Conservation (phyloP, 1,284 basidiomycete genomes). For the Malassezia sympodialis region DNA sequence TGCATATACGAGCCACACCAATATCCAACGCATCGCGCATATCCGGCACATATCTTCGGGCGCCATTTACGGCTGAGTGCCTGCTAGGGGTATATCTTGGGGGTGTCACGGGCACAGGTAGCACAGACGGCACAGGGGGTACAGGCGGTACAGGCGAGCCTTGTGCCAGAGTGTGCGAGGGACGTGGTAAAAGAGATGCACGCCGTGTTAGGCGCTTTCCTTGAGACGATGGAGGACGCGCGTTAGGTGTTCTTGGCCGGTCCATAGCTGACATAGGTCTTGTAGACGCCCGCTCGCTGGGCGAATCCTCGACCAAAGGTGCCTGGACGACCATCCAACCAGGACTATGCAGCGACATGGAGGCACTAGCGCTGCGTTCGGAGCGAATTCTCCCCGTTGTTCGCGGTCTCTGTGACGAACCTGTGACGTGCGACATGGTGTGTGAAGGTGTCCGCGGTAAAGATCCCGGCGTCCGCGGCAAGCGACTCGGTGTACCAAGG, state of each 20-base stretch:
- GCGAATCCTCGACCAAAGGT: not conserved
- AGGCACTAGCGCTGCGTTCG: not conserved
- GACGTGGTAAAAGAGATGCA: slow-evolving; percentile 12
- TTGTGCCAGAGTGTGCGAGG: not conserved
- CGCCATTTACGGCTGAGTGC: not conserved
- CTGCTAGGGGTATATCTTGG: not conserved
- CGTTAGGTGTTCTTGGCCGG: not conserved
- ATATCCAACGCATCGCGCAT: slow-evolving; percentile 67
- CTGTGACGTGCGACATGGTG: not conserved
- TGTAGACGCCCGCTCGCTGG: not conserved
- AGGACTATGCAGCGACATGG: not conserved
- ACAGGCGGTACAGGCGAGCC: not conserved
- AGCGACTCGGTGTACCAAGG: slow-evolving; percentile 3
- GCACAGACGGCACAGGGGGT: not conserved
- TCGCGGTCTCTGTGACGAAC: not conserved
- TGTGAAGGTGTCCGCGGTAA: not conserved
- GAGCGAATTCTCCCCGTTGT: not conserved
- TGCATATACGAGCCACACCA: slow-evolving; percentile 65
- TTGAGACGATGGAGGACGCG: not conserved
- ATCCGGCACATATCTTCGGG: slow-evolving; percentile 59
- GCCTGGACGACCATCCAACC: not conserved
- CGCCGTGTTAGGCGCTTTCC: not conserved
- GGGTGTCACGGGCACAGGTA: not conserved
- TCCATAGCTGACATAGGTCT: slow-evolving; percentile 1
- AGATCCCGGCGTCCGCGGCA: not conserved